Evolutionary conservation across 2,329 filamentous ascomycete genomes (phyloP).

Genomic region (Ramichloridium luteum): DNA sequence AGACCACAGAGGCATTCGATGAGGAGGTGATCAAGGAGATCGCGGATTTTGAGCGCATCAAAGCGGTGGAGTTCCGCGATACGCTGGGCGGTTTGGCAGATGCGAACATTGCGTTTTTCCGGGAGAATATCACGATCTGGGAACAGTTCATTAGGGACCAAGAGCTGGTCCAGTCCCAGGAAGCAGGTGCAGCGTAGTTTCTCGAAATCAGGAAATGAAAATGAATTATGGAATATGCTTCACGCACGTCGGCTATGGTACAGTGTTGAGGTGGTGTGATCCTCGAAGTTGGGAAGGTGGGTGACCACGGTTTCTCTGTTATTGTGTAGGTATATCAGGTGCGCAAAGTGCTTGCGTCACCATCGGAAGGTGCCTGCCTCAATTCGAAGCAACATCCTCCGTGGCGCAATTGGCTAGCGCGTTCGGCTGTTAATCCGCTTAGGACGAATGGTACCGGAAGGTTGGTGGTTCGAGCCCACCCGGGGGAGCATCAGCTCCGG

Average conservation of each 20-base stretch:
- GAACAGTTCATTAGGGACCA: conserved; percentile 73
- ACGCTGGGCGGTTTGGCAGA: conserved; percentile 75
- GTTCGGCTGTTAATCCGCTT: conserved; percentile 13
- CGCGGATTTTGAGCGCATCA: conserved; percentile 90
- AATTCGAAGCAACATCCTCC: conserved; percentile 7
- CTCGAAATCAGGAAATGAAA: no score
- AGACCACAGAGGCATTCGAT: conserved; percentile 82
- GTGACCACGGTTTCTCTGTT: no score
- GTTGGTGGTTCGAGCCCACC: conserved; percentile 14
- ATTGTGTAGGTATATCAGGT: no score
- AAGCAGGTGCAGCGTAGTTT: no score
- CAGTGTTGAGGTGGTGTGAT: no score
- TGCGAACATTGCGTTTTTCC: conserved; percentile 79
- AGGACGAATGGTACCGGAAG: conserved; percentile 9
- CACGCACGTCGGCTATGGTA: no score
- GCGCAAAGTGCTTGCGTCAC: no score
- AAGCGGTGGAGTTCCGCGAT: conserved; percentile 66
- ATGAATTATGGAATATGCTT: no score
- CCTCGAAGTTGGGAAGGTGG: no score
- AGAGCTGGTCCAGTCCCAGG: no score
- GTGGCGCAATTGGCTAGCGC: conserved; percentile 17
- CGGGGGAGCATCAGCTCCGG: conserved; percentile 4
- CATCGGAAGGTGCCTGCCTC: no score
- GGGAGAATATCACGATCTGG: conserved; percentile 69
- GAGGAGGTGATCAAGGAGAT: conserved; percentile 93